Percentiles rank a stretch among this genome's conserved stretches.
Evolutionary conservation across 495 filamentous ascomycete genomes (phyloP).

Genomic region (Parachaetomium inaequale): DNA sequence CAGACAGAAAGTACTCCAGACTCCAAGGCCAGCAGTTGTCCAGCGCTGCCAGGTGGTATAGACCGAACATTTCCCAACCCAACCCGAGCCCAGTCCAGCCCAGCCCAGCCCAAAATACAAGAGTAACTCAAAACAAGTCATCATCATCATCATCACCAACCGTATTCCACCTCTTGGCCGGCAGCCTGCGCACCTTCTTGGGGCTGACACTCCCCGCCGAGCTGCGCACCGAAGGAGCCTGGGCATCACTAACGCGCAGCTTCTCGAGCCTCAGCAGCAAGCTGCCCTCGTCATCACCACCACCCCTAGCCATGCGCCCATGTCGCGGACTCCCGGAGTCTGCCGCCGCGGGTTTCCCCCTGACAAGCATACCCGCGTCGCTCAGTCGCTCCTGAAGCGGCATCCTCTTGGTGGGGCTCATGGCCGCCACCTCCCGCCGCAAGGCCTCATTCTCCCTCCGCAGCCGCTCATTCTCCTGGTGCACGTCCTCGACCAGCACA

Average conservation of each 20-base stretch:
- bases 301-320: neutral
- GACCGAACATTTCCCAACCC: slow-evolving; percentile 6
- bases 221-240: slow-evolving; percentile 6
- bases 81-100: no score
- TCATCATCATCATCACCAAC: slow-evolving; percentile 39
- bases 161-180: slow-evolving; percentile 36
- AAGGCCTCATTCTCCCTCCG: slow-evolving; percentile 50
- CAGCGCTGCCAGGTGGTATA: neutral
- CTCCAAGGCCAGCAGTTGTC: neutral
- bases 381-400: slow-evolving; percentile 44
- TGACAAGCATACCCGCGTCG: neutral
- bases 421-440: slow-evolving; percentile 44
- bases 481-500: slow-evolving; percentile 52
- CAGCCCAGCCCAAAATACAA: neutral
- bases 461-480: slow-evolving; percentile 59
- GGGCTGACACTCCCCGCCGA: slow-evolving; percentile 23
- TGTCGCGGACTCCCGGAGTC: slow-evolving; percentile 21
- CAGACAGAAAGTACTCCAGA: neutral
- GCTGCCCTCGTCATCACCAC: slow-evolving; percentile 19
- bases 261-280: slow-evolving; percentile 26
- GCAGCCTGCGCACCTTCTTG: slow-evolving; percentile 42
- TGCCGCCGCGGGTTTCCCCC: neutral
- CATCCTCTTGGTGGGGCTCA: slow-evolving; percentile 42
- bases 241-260: slow-evolving; percentile 25
- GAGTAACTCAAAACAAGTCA: slow-evolving; percentile 31